Percentiles rank a stretch among this genome's conserved stretches.
Conservation (phyloP, 2,329 filamentous ascomycete genomes). For the Xylariaceae sp. region DNA sequence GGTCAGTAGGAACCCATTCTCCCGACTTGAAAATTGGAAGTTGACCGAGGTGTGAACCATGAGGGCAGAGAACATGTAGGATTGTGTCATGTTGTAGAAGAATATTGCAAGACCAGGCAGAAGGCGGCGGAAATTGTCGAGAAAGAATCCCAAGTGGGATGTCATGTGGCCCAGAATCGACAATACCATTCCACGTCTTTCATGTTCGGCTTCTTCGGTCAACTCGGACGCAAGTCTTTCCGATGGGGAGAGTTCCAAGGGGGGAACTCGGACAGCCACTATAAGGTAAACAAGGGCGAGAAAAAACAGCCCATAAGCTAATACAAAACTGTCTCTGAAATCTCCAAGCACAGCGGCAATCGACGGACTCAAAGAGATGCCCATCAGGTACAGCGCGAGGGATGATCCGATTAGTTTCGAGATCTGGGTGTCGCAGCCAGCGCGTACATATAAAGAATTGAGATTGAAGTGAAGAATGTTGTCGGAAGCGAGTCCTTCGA, state of each 20-base stretch:
- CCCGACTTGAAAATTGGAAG: conserved; percentile 3
- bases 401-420: conserved; percentile 13
- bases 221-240: no score
- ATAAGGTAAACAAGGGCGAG: conserved; percentile 7
- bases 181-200: no score
- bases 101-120: not conserved
- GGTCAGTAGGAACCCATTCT: conserved; percentile 10
- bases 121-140: not conserved
- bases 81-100: conserved; percentile 5
- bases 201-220: not conserved
- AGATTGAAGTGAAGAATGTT: conserved; percentile 18
- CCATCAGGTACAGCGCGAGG: conserved; percentile 15
- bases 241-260: not conserved
- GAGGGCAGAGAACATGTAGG: conserved; percentile 8
- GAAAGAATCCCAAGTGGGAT: not conserved
- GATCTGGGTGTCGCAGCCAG: not conserved
- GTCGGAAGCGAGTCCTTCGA: conserved; percentile 19
- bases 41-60: conserved; percentile 5
- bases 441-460: conserved; percentile 8
- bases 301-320: conserved; percentile 11
- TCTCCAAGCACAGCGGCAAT: conserved; percentile 8
- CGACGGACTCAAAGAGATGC: conserved; percentile 12
- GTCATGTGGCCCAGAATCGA: not conserved
- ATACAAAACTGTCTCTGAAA: conserved; percentile 11
- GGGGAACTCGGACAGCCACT: not conserved